phyloP scores from a whole-genome alignment of 306 rosid species.

The Vachellia collinsii region DNA sequence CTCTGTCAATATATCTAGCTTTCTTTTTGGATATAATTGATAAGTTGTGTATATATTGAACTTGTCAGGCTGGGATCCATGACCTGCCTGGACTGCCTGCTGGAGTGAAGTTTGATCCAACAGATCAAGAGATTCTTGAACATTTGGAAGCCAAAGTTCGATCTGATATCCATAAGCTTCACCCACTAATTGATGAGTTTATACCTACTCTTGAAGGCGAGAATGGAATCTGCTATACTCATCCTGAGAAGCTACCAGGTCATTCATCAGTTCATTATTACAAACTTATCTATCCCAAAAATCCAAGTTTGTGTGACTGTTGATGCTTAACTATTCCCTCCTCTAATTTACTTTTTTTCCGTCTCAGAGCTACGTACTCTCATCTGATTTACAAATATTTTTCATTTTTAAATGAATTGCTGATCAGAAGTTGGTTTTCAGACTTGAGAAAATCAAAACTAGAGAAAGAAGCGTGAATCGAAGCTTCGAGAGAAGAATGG shows the following conservation, averaged over 20 bases:
- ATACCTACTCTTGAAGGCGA: constrained; percentile 78
- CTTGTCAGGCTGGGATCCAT: constrained; percentile 55
- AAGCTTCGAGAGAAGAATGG: constrained; percentile 45
- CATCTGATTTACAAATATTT: neutral
- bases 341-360: neutral
- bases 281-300: neutral
- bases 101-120: constrained; percentile 87
- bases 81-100: constrained; percentile 80
- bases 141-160: constrained; percentile 77
- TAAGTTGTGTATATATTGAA: neutral
- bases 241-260: constrained; percentile 85
- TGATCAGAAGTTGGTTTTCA: neutral
- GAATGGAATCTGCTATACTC: constrained; percentile 83
- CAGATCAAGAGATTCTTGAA: constrained; percentile 77
- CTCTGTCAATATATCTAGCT: neutral
- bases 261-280: neutral
- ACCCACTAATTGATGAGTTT: constrained; percentile 77
- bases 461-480: neutral
- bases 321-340: neutral
- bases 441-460: neutral
- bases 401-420: neutral
- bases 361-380: neutral
- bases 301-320: neutral
- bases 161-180: constrained; percentile 64
- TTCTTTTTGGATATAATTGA: neutral